These are phyloP conservation scores for Acanthamoeba polyphaga DNA, from an alignment of 208 protist genomes.

Conservation along the genomic window DNA sequence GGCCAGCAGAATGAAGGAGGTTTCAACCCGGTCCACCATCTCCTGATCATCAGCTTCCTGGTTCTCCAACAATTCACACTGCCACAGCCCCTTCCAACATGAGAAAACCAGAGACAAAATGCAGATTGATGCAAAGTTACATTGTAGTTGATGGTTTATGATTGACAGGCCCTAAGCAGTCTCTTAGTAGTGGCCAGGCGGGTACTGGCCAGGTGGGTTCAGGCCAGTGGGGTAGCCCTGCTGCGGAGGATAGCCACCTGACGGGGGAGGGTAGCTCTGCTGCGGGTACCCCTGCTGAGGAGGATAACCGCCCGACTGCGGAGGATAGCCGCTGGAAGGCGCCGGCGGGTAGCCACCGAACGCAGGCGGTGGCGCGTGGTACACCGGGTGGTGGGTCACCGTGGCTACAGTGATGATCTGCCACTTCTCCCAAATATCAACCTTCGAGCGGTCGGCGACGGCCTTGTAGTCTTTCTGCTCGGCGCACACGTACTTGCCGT, in stretches of 20 bases:
- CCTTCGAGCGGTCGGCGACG: constrained; percentile 3
- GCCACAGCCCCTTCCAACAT: too few relatives aligned
- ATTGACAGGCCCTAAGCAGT: not conserved
- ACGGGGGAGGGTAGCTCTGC: not conserved
- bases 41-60: too few relatives aligned
- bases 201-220: not conserved
- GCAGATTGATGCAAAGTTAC: too few relatives aligned
- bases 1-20: too few relatives aligned
- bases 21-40: too few relatives aligned
- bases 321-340: too few relatives aligned
- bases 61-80: too few relatives aligned
- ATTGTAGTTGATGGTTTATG: not conserved
- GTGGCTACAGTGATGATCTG: not conserved
- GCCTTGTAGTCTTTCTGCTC: not conserved
- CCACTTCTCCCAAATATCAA: not conserved
- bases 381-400: too few relatives aligned
- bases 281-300: too few relatives aligned
- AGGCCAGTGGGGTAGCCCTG: not conserved
- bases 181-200: not conserved
- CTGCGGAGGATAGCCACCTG: not conserved
- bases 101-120: too few relatives aligned
- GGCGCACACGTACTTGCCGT: constrained; percentile 71
- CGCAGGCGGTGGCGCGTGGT: too few relatives aligned
- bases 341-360: too few relatives aligned
- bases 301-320: not conserved